Base-by-base conservation (phyloP, 495 filamentous ascomycete genomes). In the Trichocladium uniseriatum region DNA sequence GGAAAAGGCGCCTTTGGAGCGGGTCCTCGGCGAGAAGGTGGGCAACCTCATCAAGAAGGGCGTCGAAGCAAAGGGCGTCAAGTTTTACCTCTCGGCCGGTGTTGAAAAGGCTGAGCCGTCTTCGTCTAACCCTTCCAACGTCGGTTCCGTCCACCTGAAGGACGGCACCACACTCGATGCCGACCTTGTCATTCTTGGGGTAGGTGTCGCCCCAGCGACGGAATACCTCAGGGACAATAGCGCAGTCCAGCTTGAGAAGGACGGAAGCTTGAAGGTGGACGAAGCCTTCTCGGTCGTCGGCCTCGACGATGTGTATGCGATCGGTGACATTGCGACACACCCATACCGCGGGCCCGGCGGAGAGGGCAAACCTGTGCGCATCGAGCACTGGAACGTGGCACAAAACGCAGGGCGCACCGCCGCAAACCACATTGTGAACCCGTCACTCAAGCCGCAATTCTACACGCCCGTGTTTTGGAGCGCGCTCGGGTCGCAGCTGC, bases 371-470 rank as follows among this genome's bases (percentile, higher is more conserved):
- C 72, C 72, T 21, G 78, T 71, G 5, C 71, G 87, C 48, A 95
- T 95, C 65, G 94, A 98, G 71, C 92, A 98, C 64, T 98, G 90
- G 91, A 89, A 96, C 64, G 92, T 98, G 2, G 92, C 92, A 3
- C 92, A 97, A 66, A 96, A 96, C 55, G 70, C 84, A 5, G 92
- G 92, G 5, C 83, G 91, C 15, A 70, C 73, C 19, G 92, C 81
- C 6, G 92, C 87, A 5, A 67, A 71, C 46, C 75, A 84, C 51
- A 95, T 98, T 48, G 72, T 77, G 31, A 76, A 82, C 49, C 76
- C 81, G 24, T 63, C 68, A 54, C 56, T 74, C 11, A 71, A 68
- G 56, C 74, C 83, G 0, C 82, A 87, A 51, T 69, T 74, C 2
- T 98, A 96, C 69, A 87, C 89, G 20, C 92, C 92, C 0, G 76